Conservation (phyloP, 2,329 filamentous ascomycete genomes). For the Diaporthe batatas region DNA sequence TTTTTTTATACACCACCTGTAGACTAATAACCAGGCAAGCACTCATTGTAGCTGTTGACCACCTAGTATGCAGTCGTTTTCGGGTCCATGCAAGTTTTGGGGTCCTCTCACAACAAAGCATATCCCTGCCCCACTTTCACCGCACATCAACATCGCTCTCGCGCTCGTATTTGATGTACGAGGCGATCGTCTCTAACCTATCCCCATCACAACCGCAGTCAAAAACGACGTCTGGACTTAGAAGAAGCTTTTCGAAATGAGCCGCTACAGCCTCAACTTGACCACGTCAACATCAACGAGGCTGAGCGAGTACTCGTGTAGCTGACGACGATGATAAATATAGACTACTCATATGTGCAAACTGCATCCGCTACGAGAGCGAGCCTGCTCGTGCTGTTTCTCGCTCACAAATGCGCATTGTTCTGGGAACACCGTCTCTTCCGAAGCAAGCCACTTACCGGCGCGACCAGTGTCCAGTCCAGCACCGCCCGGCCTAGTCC, state of each 20-base stretch:
- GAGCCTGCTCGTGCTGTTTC: background rate
- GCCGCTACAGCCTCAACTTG: background rate
- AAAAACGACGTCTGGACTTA: background rate
- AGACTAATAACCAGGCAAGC: background rate
- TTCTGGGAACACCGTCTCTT: background rate
- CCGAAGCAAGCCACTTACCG: background rate
- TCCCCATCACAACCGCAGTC: background rate
- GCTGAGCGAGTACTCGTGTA: background rate
- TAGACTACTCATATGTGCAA: background rate
- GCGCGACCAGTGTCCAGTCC: background rate
- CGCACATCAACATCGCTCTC: slow-evolving; percentile 9
- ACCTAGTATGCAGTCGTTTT: background rate
- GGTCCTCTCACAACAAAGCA: slow-evolving; percentile 14
- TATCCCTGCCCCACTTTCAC: background rate
- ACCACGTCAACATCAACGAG: background rate
- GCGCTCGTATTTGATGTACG: slow-evolving; percentile 13
- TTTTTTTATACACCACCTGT: slow-evolving; percentile 6
- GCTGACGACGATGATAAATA: background rate
- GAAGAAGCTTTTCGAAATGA: background rate
- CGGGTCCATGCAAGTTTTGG: background rate
- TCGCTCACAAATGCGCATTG: background rate
- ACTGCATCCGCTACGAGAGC: background rate
- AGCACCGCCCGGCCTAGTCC: background rate
- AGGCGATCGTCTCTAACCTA: background rate
- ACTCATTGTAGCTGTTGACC: background rate